Evolutionary conservation across 345 rosid species (phyloP), one percentile per base, ranked within the genome.

Genomic region (Acer yangbiense): DNA sequence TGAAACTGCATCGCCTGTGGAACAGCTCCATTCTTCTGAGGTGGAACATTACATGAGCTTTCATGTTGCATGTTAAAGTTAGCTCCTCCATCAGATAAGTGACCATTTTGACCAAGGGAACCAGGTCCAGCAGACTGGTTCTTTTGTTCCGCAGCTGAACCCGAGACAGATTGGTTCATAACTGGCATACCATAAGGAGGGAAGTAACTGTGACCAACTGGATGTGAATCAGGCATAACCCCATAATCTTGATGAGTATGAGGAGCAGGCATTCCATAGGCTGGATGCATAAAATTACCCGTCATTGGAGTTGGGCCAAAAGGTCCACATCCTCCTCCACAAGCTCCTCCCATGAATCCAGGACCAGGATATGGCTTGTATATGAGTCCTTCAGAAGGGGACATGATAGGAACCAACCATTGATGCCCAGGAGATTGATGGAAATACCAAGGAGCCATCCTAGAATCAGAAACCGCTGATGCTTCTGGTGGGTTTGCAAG

Each of bases 351-450:
- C 29, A 80, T 75, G 63, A 82, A 82, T 76, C 90, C 93, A 52
- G 89, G 82, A 16, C 79, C 89, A 11, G 90, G 72, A 77, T 85
- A 93, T 29, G 98, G 98, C 87, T 93, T 95, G 86, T 90, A 95
- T 79, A 95, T 79, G 23, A 93, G 92, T 75, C 98, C 98, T 83
- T 95, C 98, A 0, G 94, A 89, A 52, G 97, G 97, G 44, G 98
- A 92, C 94, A 95, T 90, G 14, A 95, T 85, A 61, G 98, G 98
- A 74, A 93, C 68, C 81, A 95, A 78, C 98, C 97, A 93, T 65
- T 92, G 98, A 25, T 92, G 88, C 78, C 90, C 80, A n/a, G 83
- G 72, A 41, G 85, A 67, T 43, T 81, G 88, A 61, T 77, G 82
- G 85, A 76, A 87, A 82, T 82, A 76, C 90, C 88, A 88, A 55